These are phyloP conservation scores for Penicillium sclerotiorum DNA, from an alignment of 2,329 filamentous ascomycete genomes.

Conservation along the genomic window DNA sequence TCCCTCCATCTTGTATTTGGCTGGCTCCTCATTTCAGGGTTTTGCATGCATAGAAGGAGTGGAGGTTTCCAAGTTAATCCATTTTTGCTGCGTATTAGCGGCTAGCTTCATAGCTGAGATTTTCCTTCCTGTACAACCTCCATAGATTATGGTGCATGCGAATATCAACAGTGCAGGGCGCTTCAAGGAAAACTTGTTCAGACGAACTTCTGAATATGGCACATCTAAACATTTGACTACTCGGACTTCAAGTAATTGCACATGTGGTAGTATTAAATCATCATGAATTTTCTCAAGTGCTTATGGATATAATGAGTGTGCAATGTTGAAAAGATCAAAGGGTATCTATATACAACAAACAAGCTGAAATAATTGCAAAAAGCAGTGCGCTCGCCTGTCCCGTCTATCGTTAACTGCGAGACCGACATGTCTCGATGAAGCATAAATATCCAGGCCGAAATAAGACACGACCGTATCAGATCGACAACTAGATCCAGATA, in stretches of 20 bases:
- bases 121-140: not conserved
- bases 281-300: no score
- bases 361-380: conserved; percentile 2
- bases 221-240: no score
- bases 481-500: no score
- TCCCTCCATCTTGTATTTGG: not conserved
- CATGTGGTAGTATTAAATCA: no score
- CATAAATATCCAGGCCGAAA: no score
- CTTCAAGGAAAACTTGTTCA: no score
- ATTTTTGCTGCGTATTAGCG: conserved; percentile 1
- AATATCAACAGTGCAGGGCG: no score
- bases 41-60: conserved; percentile 22
- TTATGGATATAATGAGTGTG: conserved; percentile 2
- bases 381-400: not conserved
- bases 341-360: conserved; percentile 26
- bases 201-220: no score
- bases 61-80: conserved; percentile 6
- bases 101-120: not conserved
- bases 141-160: no score
- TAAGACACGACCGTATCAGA: no score
- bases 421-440: not conserved
- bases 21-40: conserved; percentile 11
- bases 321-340: conserved; percentile 8
- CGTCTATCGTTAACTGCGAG: not conserved
- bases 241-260: no score